A percentile compares a stretch with the other conserved stretches of the same genome.
These are phyloP conservation scores for Botrytis squamosa DNA, from an alignment of 2,329 filamentous ascomycete species.

Conservation along the genomic window DNA sequence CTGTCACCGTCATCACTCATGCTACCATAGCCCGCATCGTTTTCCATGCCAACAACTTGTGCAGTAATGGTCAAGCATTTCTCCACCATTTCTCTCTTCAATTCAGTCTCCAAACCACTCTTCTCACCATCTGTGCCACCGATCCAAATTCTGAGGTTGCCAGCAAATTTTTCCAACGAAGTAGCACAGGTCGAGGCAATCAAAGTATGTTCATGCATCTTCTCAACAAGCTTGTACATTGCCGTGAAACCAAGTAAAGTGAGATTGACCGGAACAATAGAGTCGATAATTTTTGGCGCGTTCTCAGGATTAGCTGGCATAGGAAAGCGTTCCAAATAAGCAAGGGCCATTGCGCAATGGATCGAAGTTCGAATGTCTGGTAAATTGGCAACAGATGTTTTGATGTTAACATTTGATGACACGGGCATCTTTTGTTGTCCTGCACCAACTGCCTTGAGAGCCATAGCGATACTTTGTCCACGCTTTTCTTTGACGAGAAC, in stretches of 20 bases:
- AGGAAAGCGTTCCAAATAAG: constrained; percentile 52
- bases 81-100: constrained; percentile 55
- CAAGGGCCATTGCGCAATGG: constrained; percentile 59
- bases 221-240: constrained; percentile 57
- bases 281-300: constrained; percentile 50
- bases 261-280: constrained; percentile 46
- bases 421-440: constrained; percentile 30
- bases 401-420: constrained; percentile 48
- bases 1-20: constrained; percentile 47
- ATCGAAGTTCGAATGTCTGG: constrained; percentile 57
- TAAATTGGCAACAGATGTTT: constrained; percentile 45
- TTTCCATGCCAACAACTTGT: constrained; percentile 60
- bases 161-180: constrained; percentile 57
- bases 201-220: constrained; percentile 48
- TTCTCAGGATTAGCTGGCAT: constrained; percentile 44
- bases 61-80: constrained; percentile 57
- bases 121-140: constrained; percentile 52
- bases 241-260: constrained; percentile 58
- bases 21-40: constrained; percentile 58
- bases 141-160: constrained; percentile 60
- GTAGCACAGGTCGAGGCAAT: constrained; percentile 48
- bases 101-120: constrained; percentile 50
- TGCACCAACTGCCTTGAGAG: constrained; percentile 53
- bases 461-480: constrained; percentile 55
- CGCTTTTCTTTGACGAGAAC: constrained; percentile 55